Conservation (phyloP, 2,329 filamentous ascomycete genomes). For the Thielaviopsis punctulata region DNA sequence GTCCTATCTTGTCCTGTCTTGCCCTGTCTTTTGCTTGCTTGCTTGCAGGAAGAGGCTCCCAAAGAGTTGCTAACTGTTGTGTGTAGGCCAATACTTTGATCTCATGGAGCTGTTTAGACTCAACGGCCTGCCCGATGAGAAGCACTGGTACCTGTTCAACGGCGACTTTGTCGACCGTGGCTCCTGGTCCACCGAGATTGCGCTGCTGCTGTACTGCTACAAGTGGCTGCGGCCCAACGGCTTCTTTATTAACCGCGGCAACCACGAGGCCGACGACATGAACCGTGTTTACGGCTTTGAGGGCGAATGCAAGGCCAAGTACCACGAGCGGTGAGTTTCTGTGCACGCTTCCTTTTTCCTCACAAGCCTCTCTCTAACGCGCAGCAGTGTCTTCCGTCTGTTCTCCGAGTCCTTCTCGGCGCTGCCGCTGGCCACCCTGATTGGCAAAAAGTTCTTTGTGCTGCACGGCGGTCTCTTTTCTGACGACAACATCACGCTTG, state of each 20-base stretch:
- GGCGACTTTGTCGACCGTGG: slow-evolving; percentile 96
- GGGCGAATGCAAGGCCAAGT: slow-evolving; percentile 95
- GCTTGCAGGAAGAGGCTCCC: neutral
- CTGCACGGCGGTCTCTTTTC: slow-evolving; percentile 93
- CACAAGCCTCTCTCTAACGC: neutral
- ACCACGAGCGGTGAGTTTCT: slow-evolving; percentile 53
- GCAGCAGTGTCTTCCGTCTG: slow-evolving; percentile 63
- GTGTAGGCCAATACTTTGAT: slow-evolving; percentile 87
- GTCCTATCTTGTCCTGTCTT: neutral
- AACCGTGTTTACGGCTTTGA: slow-evolving; percentile 97
- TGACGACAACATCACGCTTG: slow-evolving; percentile 76
- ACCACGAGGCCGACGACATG: slow-evolving; percentile 99
- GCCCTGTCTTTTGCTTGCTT: neutral
- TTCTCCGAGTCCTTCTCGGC: slow-evolving; percentile 98
- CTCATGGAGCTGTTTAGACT: slow-evolving; percentile 88
- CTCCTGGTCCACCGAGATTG: slow-evolving; percentile 96
- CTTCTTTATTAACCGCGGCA: slow-evolving; percentile 94
- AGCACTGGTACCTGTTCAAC: slow-evolving; percentile 92
- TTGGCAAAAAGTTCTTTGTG: slow-evolving; percentile 79
- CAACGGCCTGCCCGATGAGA: slow-evolving; percentile 69
- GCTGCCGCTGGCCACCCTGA: slow-evolving; percentile 75
- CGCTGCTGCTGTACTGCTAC: slow-evolving; percentile 81
- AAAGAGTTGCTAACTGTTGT: slow-evolving; percentile 14
- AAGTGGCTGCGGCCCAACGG: slow-evolving; percentile 80
- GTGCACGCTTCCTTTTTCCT: neutral